Conservation (phyloP, 495 filamentous ascomycete genomes). For the Apiosordaria backusii region DNA sequence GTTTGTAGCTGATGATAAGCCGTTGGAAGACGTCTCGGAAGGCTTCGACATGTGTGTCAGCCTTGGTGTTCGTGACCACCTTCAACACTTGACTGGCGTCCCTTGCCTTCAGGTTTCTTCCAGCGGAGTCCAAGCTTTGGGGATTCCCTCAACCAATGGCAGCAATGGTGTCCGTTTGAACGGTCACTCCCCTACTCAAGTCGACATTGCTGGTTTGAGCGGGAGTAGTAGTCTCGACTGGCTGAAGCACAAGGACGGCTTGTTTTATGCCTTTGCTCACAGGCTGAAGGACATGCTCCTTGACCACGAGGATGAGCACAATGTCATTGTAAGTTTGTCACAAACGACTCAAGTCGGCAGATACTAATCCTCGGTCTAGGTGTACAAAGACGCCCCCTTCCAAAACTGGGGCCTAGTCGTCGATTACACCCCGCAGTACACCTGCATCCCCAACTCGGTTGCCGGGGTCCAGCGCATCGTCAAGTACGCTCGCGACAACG, state of each 20-base stretch:
- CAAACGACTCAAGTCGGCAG: too few species aligned
- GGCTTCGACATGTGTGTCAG: conserved; percentile 11
- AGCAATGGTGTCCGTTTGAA: neutral
- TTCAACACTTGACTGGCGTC: conserved; percentile 2
- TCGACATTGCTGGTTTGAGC: neutral
- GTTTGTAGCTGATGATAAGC: neutral
- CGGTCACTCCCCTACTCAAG: neutral
- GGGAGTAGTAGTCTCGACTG: neutral
- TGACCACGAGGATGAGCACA: neutral
- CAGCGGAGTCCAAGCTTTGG: neutral
- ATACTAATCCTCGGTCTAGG: conserved; percentile 9
- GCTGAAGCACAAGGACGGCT: neutral
- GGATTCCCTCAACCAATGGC: neutral
- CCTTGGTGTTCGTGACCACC: conserved; percentile 14
- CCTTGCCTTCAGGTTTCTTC: neutral
- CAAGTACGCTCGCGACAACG: conserved; percentile 34
- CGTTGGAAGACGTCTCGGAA: neutral
- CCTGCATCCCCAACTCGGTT: conserved; percentile 47
- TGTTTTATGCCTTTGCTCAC: neutral
- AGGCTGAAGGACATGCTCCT: neutral
- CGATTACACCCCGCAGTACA: conserved; percentile 43
- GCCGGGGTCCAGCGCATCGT: conserved; percentile 46
- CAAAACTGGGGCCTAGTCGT: conserved; percentile 50
- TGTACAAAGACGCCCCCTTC: conserved; percentile 33
- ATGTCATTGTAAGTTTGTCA: neutral